Evolutionary conservation across 1,139 yeast genomes (phyloP).

Genomic region (Sugiyamaella pinicola): DNA sequence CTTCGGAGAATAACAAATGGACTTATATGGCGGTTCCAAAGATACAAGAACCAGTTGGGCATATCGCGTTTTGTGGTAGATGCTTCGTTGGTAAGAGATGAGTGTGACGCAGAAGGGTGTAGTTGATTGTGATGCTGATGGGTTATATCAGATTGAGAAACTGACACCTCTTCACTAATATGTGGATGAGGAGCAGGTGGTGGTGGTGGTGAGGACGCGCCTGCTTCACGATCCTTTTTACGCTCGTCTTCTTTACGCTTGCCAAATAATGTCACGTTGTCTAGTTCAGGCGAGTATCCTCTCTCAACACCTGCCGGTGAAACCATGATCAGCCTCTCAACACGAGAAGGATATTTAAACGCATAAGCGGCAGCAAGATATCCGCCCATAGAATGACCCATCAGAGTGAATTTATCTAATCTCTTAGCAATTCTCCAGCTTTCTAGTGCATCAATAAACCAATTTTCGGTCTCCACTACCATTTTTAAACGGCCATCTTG

Average conservation of each 20-base stretch:
- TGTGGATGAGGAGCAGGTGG: neutral
- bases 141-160: constrained; percentile 7
- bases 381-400: constrained; percentile 92
- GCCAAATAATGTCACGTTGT: constrained; percentile 24
- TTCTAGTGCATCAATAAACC: constrained; percentile 76
- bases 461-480: constrained; percentile 59
- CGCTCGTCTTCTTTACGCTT: neutral
- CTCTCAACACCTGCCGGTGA: constrained; percentile 78
- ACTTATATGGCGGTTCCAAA: constrained; percentile 45
- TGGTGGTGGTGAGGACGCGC: neutral
- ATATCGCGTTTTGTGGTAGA: constrained; percentile 22
- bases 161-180: constrained; percentile 8
- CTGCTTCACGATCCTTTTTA: neutral
- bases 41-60: constrained; percentile 24
- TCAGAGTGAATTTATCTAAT: constrained; percentile 56
- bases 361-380: constrained; percentile 77
- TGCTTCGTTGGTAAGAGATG: constrained; percentile 8
- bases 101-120: constrained; percentile 1
- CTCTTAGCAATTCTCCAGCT: constrained; percentile 64
- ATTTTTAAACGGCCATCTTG: constrained; percentile 48
- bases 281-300: constrained; percentile 35
- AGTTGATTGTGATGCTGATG: constrained; percentile 9
- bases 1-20: constrained; percentile 43
- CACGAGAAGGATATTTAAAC: constrained; percentile 63
- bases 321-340: constrained; percentile 63